phyloP scores from a whole-genome alignment of 768 basidiomycete genomes.

The Tephrocybe rancida region DNA sequence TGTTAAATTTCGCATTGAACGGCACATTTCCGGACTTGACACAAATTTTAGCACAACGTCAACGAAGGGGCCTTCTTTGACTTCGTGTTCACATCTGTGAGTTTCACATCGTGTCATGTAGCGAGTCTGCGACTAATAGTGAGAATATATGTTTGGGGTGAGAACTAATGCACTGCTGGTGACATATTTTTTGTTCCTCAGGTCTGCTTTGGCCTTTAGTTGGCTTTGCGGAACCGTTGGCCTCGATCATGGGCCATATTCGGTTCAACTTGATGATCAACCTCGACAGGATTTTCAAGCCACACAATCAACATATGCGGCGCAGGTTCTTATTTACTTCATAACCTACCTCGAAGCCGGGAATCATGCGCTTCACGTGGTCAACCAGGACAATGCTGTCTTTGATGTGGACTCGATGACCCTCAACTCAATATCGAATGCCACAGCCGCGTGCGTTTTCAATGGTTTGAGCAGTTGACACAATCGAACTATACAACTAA shows the following conservation, averaged over 20 bases:
- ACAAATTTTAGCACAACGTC: conserved; percentile 3
- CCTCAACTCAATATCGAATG: background rate
- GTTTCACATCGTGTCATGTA: background rate
- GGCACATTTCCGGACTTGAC: too few species aligned
- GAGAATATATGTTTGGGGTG: conserved; percentile 1
- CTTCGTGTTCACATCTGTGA: conserved; percentile 3
- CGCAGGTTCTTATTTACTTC: conserved; percentile 3
- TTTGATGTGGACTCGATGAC: background rate
- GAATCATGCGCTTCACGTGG: conserved; percentile 1
- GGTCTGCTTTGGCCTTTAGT: too few species aligned
- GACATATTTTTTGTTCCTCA: too few species aligned
- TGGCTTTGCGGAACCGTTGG: conserved; percentile 4
- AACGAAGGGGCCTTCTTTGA: background rate
- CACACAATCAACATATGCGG: background rate
- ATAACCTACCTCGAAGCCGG: background rate
- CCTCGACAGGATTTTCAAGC: background rate
- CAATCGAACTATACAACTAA: background rate
- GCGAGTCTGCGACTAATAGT: background rate
- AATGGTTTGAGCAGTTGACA: too few species aligned
- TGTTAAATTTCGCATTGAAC: too few species aligned
- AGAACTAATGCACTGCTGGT: too few species aligned
- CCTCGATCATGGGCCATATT: conserved; percentile 7
- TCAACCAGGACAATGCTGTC: background rate
- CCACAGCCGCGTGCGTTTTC: background rate
- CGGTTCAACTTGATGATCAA: conserved; percentile 10